A percentile compares a stretch with the other conserved stretches of the same genome.
Evolutionary conservation across 2,329 filamentous ascomycete species (phyloP).

Genomic region (Daldinia sp.): DNA sequence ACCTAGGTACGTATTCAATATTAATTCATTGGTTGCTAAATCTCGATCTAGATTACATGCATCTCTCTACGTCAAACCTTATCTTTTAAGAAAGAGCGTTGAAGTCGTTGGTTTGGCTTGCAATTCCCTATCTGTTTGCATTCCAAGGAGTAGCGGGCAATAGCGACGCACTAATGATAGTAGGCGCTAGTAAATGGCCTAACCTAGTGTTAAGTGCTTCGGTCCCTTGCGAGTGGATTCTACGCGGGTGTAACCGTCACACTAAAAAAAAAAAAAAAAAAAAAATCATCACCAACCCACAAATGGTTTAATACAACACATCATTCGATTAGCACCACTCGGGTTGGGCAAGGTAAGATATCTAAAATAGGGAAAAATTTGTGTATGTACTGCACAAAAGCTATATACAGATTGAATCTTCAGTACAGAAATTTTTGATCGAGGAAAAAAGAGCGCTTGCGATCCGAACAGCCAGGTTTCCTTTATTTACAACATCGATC

Average conservation of each 20-base stretch:
- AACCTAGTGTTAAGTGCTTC: background rate
- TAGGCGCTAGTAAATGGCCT: background rate
- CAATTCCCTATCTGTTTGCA: background rate
- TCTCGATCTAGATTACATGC: conserved; percentile 6
- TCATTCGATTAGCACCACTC: background rate
- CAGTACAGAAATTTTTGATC: conserved; percentile 26
- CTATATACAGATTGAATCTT: conserved; percentile 43
- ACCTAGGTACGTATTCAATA: no score
- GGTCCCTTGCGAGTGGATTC: background rate
- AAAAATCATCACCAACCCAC: background rate
- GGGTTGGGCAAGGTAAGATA: no score
- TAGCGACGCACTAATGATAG: background rate
- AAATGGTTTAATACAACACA: background rate
- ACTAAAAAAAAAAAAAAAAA: no score
- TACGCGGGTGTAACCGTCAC: conserved; percentile 16
- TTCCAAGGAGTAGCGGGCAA: background rate
- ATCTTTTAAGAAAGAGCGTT: conserved; percentile 11
- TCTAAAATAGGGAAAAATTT: conserved; percentile 13
- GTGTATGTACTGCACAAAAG: conserved; percentile 39
- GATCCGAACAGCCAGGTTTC: conserved; percentile 24
- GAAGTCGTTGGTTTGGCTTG: background rate
- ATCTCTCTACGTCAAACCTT: conserved; percentile 3
- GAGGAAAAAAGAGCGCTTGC: conserved; percentile 25
- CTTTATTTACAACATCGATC: conserved; percentile 16
- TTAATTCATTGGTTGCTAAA: background rate